phyloP scores from a whole-genome alignment of 2,329 filamentous ascomycete species.

The Macrophomina tecta region DNA sequence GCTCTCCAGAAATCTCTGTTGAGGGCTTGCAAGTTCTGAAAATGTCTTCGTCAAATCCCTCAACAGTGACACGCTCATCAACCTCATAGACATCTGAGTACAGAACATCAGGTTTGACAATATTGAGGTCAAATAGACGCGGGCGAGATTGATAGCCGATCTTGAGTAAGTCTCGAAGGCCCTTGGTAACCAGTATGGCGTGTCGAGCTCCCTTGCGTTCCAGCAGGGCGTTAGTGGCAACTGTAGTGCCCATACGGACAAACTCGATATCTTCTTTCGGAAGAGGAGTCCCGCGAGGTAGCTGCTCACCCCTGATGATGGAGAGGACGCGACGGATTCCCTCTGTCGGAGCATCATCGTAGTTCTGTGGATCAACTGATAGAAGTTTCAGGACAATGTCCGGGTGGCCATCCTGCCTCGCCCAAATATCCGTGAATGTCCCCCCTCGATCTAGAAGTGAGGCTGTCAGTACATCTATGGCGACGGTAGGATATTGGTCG shows the following conservation, averaged over 20 bases:
- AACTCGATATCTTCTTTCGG: slow-evolving; percentile 85
- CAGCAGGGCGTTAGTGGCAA: slow-evolving; percentile 37
- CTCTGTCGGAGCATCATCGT: slow-evolving; percentile 42
- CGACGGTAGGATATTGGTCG: neutral
- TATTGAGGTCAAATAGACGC: slow-evolving; percentile 36
- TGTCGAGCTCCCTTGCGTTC: slow-evolving; percentile 31
- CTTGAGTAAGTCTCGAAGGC: slow-evolving; percentile 68
- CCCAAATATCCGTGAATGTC: slow-evolving; percentile 82
- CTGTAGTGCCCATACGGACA: slow-evolving; percentile 36
- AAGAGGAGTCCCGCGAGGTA: slow-evolving; percentile 77
- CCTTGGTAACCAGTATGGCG: slow-evolving; percentile 35
- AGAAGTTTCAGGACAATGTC: slow-evolving; percentile 54
- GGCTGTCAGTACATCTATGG: neutral
- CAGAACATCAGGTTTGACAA: slow-evolving; percentile 33
- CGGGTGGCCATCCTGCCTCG: slow-evolving; percentile 70
- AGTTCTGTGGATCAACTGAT: slow-evolving; percentile 39
- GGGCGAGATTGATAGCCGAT: slow-evolving; percentile 37
- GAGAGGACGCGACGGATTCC: slow-evolving; percentile 52
- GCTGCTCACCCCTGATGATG: slow-evolving; percentile 74
- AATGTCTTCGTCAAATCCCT: slow-evolving; percentile 45
- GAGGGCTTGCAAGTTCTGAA: slow-evolving; percentile 1
- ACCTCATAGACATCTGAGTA: slow-evolving; percentile 35
- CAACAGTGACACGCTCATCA: slow-evolving; percentile 36
- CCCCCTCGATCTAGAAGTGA: slow-evolving; percentile 60
- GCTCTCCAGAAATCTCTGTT: slow-evolving; percentile 41